These are phyloP conservation scores for Ehretia macrophylla DNA, from an alignment of 257 asterid species.

Conservation along the genomic window DNA sequence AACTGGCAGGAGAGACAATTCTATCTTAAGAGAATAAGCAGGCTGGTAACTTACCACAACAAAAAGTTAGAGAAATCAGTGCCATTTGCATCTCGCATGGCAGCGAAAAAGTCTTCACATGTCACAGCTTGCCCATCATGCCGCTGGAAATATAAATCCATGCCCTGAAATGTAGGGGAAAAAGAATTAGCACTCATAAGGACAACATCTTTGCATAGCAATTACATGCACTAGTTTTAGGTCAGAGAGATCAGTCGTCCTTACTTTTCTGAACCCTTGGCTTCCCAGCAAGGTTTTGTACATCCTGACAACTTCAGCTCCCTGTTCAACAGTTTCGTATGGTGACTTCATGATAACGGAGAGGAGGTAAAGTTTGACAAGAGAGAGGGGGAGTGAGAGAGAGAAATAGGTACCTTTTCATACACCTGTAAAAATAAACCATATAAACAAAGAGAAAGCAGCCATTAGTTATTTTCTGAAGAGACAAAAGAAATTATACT, in stretches of 20 bases:
- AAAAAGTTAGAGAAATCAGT: conserved; percentile 81
- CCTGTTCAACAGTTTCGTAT: conserved; percentile 38
- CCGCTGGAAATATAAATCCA: conserved; percentile 73
- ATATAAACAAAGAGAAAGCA: conserved; percentile 19
- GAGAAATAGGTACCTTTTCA: conserved; percentile 48
- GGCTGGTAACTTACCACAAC: conserved; percentile 48
- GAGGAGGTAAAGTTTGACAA: not conserved
- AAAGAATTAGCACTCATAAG: not conserved
- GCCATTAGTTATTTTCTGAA: conserved; percentile 18
- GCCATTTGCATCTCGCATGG: conserved; percentile 97
- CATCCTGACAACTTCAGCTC: conserved; percentile 93
- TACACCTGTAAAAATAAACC: conserved; percentile 49
- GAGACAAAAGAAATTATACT: not conserved
- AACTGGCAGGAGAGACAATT: conserved; percentile 3
- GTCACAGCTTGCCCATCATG: conserved; percentile 91
- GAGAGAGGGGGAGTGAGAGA: conserved; percentile 5
- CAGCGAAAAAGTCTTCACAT: conserved; percentile 83
- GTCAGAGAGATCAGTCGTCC: conserved; percentile 1
- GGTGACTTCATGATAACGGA: conserved; percentile 5
- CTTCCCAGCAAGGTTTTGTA: conserved; percentile 73
- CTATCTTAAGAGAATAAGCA: conserved; percentile 15
- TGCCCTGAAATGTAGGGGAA: conserved; percentile 47
- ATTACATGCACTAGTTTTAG: not conserved
- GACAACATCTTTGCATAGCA: not conserved
- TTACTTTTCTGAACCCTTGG: conserved; percentile 75